Percentiles rank a stretch among this genome's conserved stretches.
Evolutionary conservation across 2,329 filamentous ascomycete species (phyloP).

Genomic region (Sclerotinia borealis): DNA sequence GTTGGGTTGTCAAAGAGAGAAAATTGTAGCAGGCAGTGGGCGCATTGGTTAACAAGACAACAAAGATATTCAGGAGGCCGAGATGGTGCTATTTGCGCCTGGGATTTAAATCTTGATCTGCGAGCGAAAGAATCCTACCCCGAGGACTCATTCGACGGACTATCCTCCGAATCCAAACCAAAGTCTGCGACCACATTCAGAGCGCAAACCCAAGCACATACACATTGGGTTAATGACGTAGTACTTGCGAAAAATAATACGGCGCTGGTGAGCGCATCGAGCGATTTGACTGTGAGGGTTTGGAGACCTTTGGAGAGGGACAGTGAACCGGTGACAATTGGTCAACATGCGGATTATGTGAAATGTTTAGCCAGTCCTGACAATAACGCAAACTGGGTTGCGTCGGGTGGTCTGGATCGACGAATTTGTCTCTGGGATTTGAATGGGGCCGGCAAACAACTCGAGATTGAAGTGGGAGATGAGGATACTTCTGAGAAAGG

Average conservation of each 20-base stretch:
- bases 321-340: slow-evolving; percentile 68
- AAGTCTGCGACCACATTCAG: slow-evolving; percentile 52
- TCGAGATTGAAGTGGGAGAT: slow-evolving; percentile 79
- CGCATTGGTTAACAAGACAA: slow-evolving; percentile 14
- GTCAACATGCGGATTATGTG: slow-evolving; percentile 91
- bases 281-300: slow-evolving; percentile 66
- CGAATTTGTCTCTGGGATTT: slow-evolving; percentile 93
- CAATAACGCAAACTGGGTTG: slow-evolving; percentile 72
- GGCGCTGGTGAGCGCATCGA: slow-evolving; percentile 65
- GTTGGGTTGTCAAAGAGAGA: background rate
- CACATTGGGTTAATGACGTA: slow-evolving; percentile 74
- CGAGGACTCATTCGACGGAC: slow-evolving; percentile 31
- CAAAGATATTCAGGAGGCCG: slow-evolving; percentile 87
- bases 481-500: slow-evolving; percentile 86
- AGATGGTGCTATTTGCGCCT: slow-evolving; percentile 92
- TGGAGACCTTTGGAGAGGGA: slow-evolving; percentile 70
- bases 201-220: slow-evolving; percentile 62
- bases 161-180: slow-evolving; percentile 33
- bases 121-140: slow-evolving; percentile 25
- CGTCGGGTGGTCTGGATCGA: slow-evolving; percentile 86
- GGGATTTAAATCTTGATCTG: slow-evolving; percentile 76
- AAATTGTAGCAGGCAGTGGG: background rate
- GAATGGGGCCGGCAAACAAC: slow-evolving; percentile 74
- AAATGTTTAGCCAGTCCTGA: slow-evolving; percentile 83
- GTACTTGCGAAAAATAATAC: slow-evolving; percentile 58